These are phyloP conservation scores for Dryas alaskensis DNA, from an alignment of 306 rosid genomes.

Conservation along the genomic window DNA sequence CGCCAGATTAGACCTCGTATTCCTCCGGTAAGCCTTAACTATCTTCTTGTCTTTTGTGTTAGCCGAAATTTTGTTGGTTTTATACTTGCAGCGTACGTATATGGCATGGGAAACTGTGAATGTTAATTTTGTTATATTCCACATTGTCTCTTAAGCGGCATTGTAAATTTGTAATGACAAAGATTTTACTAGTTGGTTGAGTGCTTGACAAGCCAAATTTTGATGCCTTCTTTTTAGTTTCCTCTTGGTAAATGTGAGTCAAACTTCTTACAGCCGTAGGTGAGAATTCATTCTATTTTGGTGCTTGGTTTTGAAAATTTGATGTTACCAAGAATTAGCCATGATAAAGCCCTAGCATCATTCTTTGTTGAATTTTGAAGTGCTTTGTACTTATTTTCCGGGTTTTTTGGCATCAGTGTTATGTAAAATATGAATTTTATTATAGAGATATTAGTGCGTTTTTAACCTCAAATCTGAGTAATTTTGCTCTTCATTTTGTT, in stretches of 20 bases:
- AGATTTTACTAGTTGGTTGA: background rate
- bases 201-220: background rate
- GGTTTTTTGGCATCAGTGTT: background rate
- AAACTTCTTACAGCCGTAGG: background rate
- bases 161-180: background rate
- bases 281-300: background rate
- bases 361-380: too few relatives aligned
- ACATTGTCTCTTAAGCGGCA: constrained; percentile 2
- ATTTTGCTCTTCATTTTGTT: constrained; percentile 9
- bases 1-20: constrained; percentile 66
- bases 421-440: background rate
- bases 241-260: background rate
- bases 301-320: background rate
- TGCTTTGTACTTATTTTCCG: background rate
- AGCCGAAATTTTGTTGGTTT: background rate
- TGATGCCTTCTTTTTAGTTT: background rate
- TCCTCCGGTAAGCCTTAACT: constrained; percentile 46
- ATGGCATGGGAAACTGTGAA: background rate
- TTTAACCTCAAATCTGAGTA: constrained; percentile 1
- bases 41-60: background rate
- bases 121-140: background rate
- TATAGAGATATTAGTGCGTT: background rate
- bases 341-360: background rate
- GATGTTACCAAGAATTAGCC: background rate
- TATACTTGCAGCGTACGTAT: background rate